A percentile compares a stretch with the other conserved stretches of the same genome.
phyloP scores from a whole-genome alignment of 768 basidiomycete genomes.

The Russula virescens region DNA sequence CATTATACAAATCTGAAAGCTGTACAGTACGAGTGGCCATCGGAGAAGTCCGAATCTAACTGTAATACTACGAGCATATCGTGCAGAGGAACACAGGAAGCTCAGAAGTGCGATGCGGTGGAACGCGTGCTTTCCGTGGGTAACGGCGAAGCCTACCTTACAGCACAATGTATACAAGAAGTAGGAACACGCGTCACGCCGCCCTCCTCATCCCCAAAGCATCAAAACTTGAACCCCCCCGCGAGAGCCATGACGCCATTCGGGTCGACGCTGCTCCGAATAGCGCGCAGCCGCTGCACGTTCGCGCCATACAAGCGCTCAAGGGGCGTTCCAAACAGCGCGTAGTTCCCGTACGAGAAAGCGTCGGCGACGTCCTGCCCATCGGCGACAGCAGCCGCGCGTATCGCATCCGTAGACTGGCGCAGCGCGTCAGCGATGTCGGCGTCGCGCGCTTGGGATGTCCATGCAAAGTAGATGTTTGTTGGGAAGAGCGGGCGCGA shows the following conservation, averaged over 20 bases:
- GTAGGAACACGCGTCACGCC: too few species aligned
- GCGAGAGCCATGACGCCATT: conserved; percentile 24
- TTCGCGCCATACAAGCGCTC: conserved; percentile 22
- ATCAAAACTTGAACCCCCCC: conserved; percentile 25
- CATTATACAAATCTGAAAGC: too few species aligned
- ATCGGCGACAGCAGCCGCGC: conserved; percentile 12
- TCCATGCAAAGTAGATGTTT: conserved; percentile 22
- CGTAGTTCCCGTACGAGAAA: conserved; percentile 25
- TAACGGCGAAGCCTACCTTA: too few species aligned
- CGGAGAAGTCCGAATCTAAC: too few species aligned
- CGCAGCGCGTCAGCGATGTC: background rate
- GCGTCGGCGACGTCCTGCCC: conserved; percentile 20
- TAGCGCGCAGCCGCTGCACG: conserved; percentile 13
- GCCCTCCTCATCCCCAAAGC: background rate
- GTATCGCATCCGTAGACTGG: background rate
- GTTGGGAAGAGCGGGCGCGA: conserved; percentile 19
- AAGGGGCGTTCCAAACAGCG: conserved; percentile 18
- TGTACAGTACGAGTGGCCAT: too few species aligned
- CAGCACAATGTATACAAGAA: background rate
- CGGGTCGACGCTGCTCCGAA: conserved; percentile 18
- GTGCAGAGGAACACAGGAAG: too few species aligned
- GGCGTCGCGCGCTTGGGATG: background rate
- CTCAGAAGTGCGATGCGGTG: too few species aligned
- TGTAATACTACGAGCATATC: too few species aligned
- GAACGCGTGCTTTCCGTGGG: too few species aligned